Base-by-base conservation (phyloP, 179 eudicot genomes). In the Camellia oleifera region DNA sequence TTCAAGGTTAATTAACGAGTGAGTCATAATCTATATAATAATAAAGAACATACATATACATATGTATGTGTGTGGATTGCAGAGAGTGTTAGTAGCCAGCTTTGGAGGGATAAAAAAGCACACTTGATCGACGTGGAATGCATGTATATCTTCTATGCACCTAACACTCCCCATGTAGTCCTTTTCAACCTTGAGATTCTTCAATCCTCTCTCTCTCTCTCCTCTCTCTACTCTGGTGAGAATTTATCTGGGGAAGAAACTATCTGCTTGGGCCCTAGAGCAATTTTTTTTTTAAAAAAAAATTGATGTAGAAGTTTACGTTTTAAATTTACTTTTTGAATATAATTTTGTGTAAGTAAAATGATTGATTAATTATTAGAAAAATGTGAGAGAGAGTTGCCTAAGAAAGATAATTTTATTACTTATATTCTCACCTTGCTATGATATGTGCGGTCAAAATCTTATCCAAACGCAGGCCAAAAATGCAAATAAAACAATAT, bases 61-160 rank as follows among this genome's bases (percentile, higher is more conserved):
- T 67, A 4, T 11, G 6, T 26, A 3, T 67, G 6, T 26, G 44
- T 67, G 14, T 32, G 40, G 40, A 32, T 12, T 32, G n/a, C 48
- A 74, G 32, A 58, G 65, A 57, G 32, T 79, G 40, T 71, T 8
- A 71, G 4, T 45, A 71, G 23, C 62, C 26, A 62, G 23, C 70
- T 62, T 68, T 67, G 77, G 75, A 63, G 77, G 82, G 69, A 73
- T 50, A n/a, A 12, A 77, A 40, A 6, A 7, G 57, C 18, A 53
- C 44, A 60, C 48, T 18, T 4, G 73, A 54, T 80, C 40, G 73
- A 74, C 44, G 73, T 66, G 70, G 77, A 74, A 58, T 80, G 83
- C 83, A 80, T 80, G 79, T 53, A 80, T 80, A 80, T 80, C 73
- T 77, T 66, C 46, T 15, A 61, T 15, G 23, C 65, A 48, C 63